phyloP scores from a whole-genome alignment of 352 stramenopile species.

The Phytophthora litchii region DNA sequence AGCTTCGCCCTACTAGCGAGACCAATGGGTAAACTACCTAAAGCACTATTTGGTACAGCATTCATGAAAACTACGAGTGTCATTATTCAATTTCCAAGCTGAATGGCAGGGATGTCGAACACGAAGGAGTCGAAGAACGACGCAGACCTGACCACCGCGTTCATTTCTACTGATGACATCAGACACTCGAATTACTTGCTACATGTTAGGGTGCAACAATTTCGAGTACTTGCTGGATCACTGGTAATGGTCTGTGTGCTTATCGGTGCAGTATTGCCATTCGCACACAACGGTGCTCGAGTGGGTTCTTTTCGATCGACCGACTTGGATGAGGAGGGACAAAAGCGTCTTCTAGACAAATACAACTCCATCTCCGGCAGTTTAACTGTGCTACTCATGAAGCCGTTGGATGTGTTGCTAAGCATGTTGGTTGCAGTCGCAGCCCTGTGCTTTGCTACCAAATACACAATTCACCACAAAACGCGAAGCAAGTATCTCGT shows the following conservation, averaged over 20 bases:
- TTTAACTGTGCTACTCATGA: slow-evolving; percentile 4
- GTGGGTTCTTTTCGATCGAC: slow-evolving; percentile 1
- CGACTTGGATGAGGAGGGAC: not conserved
- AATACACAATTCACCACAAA: slow-evolving; percentile 11
- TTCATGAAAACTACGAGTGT: not conserved
- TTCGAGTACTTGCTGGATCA: not conserved
- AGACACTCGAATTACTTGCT: not conserved
- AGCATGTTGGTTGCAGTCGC: slow-evolving; percentile 1
- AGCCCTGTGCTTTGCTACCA: slow-evolving; percentile 1
- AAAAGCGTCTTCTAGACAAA: slow-evolving; percentile 3
- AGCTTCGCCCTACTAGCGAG: not conserved
- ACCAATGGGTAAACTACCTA: not conserved
- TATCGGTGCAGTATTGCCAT: not conserved
- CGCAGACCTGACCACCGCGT: not conserved
- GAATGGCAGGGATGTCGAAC: not conserved
- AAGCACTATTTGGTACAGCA: not conserved
- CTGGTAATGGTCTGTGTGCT: slow-evolving; percentile 1
- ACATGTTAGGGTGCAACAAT: not conserved
- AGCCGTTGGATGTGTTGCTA: slow-evolving; percentile 3
- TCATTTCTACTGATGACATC: slow-evolving; percentile 1
- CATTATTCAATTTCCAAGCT: slow-evolving; percentile 1
- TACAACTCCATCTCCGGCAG: slow-evolving; percentile 12
- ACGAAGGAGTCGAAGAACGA: slow-evolving; percentile 2
- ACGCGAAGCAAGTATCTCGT: not conserved
- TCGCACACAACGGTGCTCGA: not conserved